A percentile compares a stretch with the other conserved stretches of the same genome.
These are phyloP conservation scores for Penicillium aurantiogriseum DNA, from an alignment of 2,329 filamentous ascomycete genomes.

Conservation along the genomic window DNA sequence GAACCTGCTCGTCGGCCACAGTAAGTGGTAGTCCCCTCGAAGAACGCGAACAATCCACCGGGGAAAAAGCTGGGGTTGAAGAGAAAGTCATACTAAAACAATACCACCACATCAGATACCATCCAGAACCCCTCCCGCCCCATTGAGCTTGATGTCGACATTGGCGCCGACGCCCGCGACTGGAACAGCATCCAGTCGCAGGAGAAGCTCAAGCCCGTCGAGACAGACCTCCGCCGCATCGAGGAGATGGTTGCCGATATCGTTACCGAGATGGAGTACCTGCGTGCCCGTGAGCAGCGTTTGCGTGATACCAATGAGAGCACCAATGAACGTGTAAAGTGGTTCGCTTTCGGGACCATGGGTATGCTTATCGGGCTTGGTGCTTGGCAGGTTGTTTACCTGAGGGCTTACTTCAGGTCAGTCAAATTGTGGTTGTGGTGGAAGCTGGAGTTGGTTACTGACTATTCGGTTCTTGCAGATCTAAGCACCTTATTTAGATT, in stretches of 20 bases:
- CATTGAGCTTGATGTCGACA: constrained; percentile 91
- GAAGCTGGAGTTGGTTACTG: background rate
- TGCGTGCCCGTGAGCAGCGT: constrained; percentile 85
- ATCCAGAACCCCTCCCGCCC: constrained; percentile 60
- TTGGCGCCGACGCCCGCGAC: constrained; percentile 95
- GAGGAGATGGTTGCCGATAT: constrained; percentile 89
- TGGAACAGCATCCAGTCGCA: constrained; percentile 94
- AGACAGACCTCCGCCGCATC: constrained; percentile 88
- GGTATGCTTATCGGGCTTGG: constrained; percentile 85
- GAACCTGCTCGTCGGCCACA: constrained; percentile 66
- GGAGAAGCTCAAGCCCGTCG: constrained; percentile 96
- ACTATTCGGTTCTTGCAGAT: constrained; percentile 44
- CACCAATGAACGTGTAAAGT: constrained; percentile 97
- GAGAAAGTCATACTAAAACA: background rate
- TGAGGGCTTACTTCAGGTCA: constrained; percentile 92
- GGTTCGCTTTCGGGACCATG: constrained; percentile 94
- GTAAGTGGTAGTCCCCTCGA: constrained; percentile 52
- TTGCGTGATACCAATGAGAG: constrained; percentile 98
- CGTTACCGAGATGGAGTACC: constrained; percentile 93
- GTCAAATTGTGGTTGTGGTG: constrained; percentile 18
- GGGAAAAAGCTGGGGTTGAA: background rate
- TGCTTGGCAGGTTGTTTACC: constrained; percentile 96
- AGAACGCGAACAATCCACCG: background rate
- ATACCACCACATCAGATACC: constrained; percentile 27
- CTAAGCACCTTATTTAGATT: constrained; percentile 66